Base-by-base conservation (phyloP, 2,329 filamentous ascomycete species). In the Corniculantispora saksenae region DNA sequence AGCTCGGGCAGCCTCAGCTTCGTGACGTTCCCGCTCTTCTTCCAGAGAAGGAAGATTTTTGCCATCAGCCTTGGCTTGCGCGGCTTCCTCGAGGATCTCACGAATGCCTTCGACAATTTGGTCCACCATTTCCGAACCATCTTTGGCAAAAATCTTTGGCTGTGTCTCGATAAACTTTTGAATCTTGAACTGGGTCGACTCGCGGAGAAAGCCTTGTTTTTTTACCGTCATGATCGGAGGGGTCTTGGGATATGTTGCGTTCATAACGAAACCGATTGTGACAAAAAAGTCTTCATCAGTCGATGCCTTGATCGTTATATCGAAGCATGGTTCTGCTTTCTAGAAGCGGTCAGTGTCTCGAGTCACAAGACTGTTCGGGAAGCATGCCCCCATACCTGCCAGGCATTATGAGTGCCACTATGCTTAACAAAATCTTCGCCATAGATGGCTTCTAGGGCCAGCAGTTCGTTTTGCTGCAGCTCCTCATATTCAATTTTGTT, bases 191-290 rank as follows among this genome's bases (percentile, higher is more conserved):
- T 86, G 83, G 1, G 91, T 92, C 61, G 86, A 88, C 70, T 91
- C 89, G 51, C 88, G 88, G 63, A 97, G 81, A 53, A 85, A 83
- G 29, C 83, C 81, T 50, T 88, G 80, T 63, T 88, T 83, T 68
- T 91, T 89, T 53, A 96, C 74, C 5, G 84, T 87, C 17, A 97
- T 79, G 13, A 92, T 80, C 1, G 94, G 94, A 1, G 88, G 81
- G 1, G 93, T 91, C 74, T 92, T 97, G 4, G 94, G 95, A 75
- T 98, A 98, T 0, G 94, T 97, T 8, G 93, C 91, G 10, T 93
- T 95, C 69, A 98, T 82, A 64, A 91, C 89, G 61, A 96, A 92
- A 56, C 86, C 84, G n/a, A 98, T 79, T 2, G 87, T 88, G 47
- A 93, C 82, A 29, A 84, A 84, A 66, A 93, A 85, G 57, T 93